Evolutionary conservation across 1,284 basidiomycete species (phyloP), one percentile per base, ranked within the genome.

Genomic region (Pseudozyma sp.): DNA sequence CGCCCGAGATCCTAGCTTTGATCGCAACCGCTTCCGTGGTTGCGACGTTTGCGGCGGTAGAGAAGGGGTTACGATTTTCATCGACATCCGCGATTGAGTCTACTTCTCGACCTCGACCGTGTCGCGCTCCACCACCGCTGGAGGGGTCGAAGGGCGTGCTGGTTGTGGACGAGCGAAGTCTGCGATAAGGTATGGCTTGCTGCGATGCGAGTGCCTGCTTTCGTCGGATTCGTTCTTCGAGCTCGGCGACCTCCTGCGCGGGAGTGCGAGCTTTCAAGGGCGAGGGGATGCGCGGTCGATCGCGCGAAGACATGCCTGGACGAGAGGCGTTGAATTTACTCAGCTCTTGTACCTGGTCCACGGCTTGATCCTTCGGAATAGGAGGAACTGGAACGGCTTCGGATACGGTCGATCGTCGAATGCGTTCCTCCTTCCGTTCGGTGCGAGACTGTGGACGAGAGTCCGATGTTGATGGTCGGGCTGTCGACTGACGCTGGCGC

Each of bases 261-360:
- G 60, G 46, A 0, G 59, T 54, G 14, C 69, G 54, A 7, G 64
- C 63, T 53, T 72, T 72, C 37, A 72, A 53, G 3, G 69, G 69
- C 0, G 69, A 72, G 6, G 69, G 69, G 24, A 72, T 72, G 31
- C 69, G 64, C 14, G 64, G 69, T 30, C 69, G 59, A 30, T 72
- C 69, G 13, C 69, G 51, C 1, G 69, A 72, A 2, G 69, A 67
- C 69, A 67, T 72, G 31, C 64, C 69, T 13, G 64, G 64, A 8
- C 67, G 67, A 0, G 51, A 45, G 6, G 61, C 47, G 31, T 47
- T 33, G 46, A 68, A 68, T 16, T 48, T 52, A 19, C 49, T 7
- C 48, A 35, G 45, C 3, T 4, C n/a, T n/a, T 46, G 19, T 6
- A 7, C 35, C 14, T 50, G 9, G n/a, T 29, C 24, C 16, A 4